Conservation (phyloP, 2,329 filamentous ascomycete species). For the Penicillium sp. region DNA sequence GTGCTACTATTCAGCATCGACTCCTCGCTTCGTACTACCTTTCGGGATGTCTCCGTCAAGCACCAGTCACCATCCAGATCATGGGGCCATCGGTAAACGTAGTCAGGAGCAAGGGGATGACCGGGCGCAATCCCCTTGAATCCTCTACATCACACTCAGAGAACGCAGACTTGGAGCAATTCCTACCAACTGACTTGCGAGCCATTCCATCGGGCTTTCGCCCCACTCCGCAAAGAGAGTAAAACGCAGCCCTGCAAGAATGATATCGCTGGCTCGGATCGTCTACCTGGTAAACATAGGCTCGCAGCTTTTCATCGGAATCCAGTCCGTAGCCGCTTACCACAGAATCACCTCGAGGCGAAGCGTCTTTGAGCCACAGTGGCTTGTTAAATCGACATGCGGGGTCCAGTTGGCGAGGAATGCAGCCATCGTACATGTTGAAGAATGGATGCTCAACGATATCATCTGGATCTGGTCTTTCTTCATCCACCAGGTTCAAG, state of each 20-base stretch:
- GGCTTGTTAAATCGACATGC: constrained; percentile 43
- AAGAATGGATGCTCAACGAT: constrained; percentile 54
- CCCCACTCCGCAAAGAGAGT: constrained; percentile 49
- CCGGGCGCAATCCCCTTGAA: constrained; percentile 46
- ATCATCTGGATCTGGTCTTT: constrained; percentile 52
- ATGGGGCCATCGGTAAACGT: constrained; percentile 49
- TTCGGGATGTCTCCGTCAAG: constrained; percentile 22
- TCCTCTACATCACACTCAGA: constrained; percentile 51
- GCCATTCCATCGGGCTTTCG: constrained; percentile 43
- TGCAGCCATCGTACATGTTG: constrained; percentile 51
- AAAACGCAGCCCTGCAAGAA: constrained; percentile 46
- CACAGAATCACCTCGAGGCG: constrained; percentile 50
- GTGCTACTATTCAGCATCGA: constrained; percentile 30
- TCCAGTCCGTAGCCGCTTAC: constrained; percentile 47
- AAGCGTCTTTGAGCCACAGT: constrained; percentile 45
- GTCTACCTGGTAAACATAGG: constrained; percentile 38
- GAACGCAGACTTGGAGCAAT: constrained; percentile 48
- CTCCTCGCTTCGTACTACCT: constrained; percentile 25
- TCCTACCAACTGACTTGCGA: constrained; percentile 47
- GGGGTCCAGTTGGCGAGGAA: constrained; percentile 47
- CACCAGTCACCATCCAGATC: constrained; percentile 46
- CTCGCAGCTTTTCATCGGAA: constrained; percentile 40
- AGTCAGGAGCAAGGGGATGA: constrained; percentile 48
- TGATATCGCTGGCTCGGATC: constrained; percentile 41
- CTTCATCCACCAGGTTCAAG: constrained; percentile 50